Percentiles rank a stretch among this genome's conserved stretches.
Evolutionary conservation across 179 eudicot species (phyloP).

Genomic region (Silene vulgaris): DNA sequence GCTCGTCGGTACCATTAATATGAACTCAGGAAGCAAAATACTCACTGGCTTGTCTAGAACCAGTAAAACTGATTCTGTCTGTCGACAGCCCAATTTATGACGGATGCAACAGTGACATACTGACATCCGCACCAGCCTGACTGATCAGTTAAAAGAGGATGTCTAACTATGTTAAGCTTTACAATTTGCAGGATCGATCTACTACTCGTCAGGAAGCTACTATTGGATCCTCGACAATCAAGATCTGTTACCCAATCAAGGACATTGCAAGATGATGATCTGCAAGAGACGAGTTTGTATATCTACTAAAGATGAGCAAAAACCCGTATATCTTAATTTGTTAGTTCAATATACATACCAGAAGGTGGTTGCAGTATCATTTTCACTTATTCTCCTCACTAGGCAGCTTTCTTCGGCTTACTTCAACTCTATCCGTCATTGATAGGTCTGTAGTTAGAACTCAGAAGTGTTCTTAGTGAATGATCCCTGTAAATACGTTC

Average conservation of each 20-base stretch:
- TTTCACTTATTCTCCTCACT: background rate
- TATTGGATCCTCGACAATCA: slow-evolving; percentile 28
- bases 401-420: too few relatives aligned
- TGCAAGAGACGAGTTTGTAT: slow-evolving; percentile 13
- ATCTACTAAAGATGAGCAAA: background rate
- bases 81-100: too few relatives aligned
- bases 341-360: background rate
- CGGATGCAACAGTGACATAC: too few relatives aligned
- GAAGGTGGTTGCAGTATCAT: background rate
- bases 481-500: slow-evolving; percentile 13
- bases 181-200: slow-evolving; percentile 43
- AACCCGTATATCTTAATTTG: background rate
- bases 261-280: slow-evolving; percentile 19
- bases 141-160: background rate
- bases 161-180: slow-evolving; percentile 3
- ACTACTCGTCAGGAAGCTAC: slow-evolving; percentile 39
- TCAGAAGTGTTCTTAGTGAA: background rate
- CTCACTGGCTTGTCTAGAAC: too few relatives aligned
- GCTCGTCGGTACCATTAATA: too few relatives aligned
- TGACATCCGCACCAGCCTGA: background rate
- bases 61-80: too few relatives aligned
- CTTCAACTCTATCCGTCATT: background rate
- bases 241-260: slow-evolving; percentile 25
- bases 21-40: too few relatives aligned
- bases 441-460: slow-evolving; percentile 14